A percentile compares a stretch with the other conserved stretches of the same genome.
Conservation (phyloP, 495 filamentous ascomycete genomes). For the Sordaria brevicollis region DNA sequence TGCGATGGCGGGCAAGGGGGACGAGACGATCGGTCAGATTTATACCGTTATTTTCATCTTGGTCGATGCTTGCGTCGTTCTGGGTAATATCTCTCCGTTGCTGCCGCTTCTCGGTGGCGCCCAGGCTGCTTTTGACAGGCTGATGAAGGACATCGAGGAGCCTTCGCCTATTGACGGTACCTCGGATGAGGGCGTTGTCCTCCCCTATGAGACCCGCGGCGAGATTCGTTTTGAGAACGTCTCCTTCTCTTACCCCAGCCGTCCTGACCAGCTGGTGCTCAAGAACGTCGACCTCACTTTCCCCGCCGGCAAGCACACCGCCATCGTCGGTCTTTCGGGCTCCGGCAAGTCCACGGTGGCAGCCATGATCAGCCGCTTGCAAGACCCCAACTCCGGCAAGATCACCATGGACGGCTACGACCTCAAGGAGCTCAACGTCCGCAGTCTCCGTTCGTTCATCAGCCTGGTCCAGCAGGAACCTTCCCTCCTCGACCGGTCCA, state of each 20-base stretch:
- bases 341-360: slow-evolving; percentile 86
- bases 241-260: slow-evolving; percentile 84
- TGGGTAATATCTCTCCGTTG: slow-evolving; percentile 79
- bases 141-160: slow-evolving; percentile 80
- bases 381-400: slow-evolving; percentile 66
- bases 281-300: slow-evolving; percentile 64
- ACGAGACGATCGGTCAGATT: slow-evolving; percentile 13
- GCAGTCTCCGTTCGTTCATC: slow-evolving; percentile 78
- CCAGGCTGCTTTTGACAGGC: slow-evolving; percentile 73
- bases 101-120: slow-evolving; percentile 60
- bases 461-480: slow-evolving; percentile 75
- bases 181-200: slow-evolving; percentile 51
- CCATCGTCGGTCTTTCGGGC: slow-evolving; percentile 44
- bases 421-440: slow-evolving; percentile 65
- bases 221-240: slow-evolving; percentile 66
- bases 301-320: slow-evolving; percentile 76
- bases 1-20: slow-evolving; percentile 36
- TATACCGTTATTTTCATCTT: slow-evolving; percentile 22
- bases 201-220: slow-evolving; percentile 56
- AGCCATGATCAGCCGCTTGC: slow-evolving; percentile 79
- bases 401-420: slow-evolving; percentile 74
- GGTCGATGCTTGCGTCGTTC: slow-evolving; percentile 38
- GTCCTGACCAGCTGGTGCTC: slow-evolving; percentile 77
- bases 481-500: slow-evolving; percentile 68
- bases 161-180: slow-evolving; percentile 67